Evolutionary conservation across 2,329 filamentous ascomycete species (phyloP), one percentile per base, ranked within the genome.

Genomic region (Trichoderma oligosporum): DNA sequence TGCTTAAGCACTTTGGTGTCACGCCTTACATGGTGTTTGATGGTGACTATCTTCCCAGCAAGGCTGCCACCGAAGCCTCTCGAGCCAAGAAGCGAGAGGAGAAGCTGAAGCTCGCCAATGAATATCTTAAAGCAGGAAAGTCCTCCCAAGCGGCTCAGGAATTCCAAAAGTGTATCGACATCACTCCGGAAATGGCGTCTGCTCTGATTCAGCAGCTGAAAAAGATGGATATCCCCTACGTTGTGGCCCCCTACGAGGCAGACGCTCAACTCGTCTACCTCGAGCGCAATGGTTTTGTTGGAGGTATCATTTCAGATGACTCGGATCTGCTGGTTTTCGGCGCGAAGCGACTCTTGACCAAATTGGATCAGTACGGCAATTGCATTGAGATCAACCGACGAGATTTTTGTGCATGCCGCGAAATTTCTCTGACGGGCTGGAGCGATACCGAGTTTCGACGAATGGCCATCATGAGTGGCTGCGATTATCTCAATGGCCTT

Each of bases 21-120:
- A 96, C 81, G n/a, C 94, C 94, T 0, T 99, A 95, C 71, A 76
- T 99, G 56, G 88, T 99, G 33, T 99, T 99, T 70, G 94, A 99
- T 73, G 94, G 94, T 61, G 94, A 97, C 69, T 91, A 88, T 69
- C 81, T 99, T 22, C 94, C 94, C 29, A 96, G 92, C 78, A 99
- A 99, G 73, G 87, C 90, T 14, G 83, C 81, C 25, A 97, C 93
- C 1, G 94, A 99, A 70, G 81, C 82, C 29, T 86, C 89, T 12
- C 83, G 94, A 53, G 82, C 82, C n/a, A 84, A 84, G 62, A 84
- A 84, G 61, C 84, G 94, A 46, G 85, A 91, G 62, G 87, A 93
- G 60, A 90, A 86, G 72, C 91, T 83, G 70, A 83, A 82, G 67
- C 71, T 84, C 2, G 94, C 92, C 1, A 73, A 93, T 59, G 90